phyloP scores from a whole-genome alignment of 768 basidiomycete genomes.

The Hypsizygus marmoreus region DNA sequence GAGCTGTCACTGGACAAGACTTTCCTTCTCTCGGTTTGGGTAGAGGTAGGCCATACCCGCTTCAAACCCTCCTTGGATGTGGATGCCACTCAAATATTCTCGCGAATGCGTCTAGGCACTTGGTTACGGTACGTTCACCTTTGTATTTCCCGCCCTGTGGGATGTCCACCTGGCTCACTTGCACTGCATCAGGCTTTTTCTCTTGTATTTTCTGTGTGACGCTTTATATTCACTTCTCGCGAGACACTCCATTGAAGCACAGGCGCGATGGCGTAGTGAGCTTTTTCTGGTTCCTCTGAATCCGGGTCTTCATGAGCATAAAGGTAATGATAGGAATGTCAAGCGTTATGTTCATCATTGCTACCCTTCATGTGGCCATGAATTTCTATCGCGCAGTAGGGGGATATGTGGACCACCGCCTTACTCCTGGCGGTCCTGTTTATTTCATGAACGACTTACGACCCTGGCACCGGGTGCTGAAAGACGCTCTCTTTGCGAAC shows the following conservation, averaged over 20 bases:
- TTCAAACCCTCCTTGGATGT: too few species aligned
- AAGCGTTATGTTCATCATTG: conserved; percentile 9
- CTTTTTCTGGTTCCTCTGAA: background rate
- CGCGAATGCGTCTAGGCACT: too few species aligned
- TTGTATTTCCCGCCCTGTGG: too few species aligned
- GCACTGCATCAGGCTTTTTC: conserved; percentile 5
- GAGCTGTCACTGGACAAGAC: too few species aligned
- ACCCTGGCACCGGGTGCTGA: conserved; percentile 10
- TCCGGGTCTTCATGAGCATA: too few species aligned
- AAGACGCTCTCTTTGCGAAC: conserved; percentile 10
- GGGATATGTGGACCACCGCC: conserved; percentile 9
- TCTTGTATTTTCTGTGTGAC: conserved; percentile 8
- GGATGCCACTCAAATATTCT: too few species aligned
- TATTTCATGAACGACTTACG: conserved; percentile 6
- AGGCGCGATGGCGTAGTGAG: background rate
- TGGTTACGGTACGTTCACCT: too few species aligned
- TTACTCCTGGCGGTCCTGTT: conserved; percentile 8
- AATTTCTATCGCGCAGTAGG: conserved; percentile 4
- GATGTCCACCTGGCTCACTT: too few species aligned
- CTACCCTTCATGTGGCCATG: conserved; percentile 9
- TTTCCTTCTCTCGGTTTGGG: too few species aligned
- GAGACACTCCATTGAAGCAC: background rate
- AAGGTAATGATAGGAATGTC: conserved; percentile 9
- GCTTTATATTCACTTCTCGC: conserved; percentile 5
- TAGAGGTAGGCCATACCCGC: too few species aligned